Percentiles rank a stretch among this genome's conserved stretches.
These are phyloP conservation scores for Schoenoplectus tabernaemontani DNA, from an alignment of 202 grass and related monocot species.

Conservation along the genomic window DNA sequence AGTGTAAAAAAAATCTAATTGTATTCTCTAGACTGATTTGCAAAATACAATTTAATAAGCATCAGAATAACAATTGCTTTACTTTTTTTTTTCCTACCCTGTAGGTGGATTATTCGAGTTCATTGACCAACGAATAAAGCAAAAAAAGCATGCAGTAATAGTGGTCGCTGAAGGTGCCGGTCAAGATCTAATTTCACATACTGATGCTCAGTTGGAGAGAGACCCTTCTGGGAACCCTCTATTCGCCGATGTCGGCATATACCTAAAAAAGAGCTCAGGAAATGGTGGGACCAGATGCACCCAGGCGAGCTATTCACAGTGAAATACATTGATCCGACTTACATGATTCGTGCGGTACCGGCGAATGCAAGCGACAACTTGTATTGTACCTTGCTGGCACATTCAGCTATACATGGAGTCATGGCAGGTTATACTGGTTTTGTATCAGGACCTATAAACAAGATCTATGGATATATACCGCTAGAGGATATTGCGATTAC, in stretches of 20 bases:
- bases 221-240: constrained; percentile 67
- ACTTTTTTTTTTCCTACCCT: background rate
- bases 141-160: constrained; percentile 58
- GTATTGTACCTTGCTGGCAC: constrained; percentile 77
- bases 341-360: constrained; percentile 78
- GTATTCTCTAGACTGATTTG: background rate
- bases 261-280: constrained; percentile 65
- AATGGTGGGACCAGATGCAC: constrained; percentile 68
- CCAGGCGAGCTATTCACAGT: constrained; percentile 54
- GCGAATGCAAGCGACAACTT: constrained; percentile 75
- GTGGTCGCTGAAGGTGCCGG: constrained; percentile 88
- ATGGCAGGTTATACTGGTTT: constrained; percentile 82
- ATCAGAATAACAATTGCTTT: background rate
- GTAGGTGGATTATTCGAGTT: constrained; percentile 61
- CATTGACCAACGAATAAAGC: constrained; percentile 48
- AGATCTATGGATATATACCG: constrained; percentile 70
- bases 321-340: constrained; percentile 88
- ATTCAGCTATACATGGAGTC: constrained; percentile 68
- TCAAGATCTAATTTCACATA: constrained; percentile 59
- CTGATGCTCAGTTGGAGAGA: constrained; percentile 41
- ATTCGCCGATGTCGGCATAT: constrained; percentile 56
- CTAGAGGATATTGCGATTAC: constrained; percentile 62
- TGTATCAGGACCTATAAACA: constrained; percentile 61
- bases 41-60: background rate
- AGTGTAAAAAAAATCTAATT: background rate